Evolutionary conservation across 345 rosid species (phyloP).

Genomic region (Melaleuca quinquenervia): DNA sequence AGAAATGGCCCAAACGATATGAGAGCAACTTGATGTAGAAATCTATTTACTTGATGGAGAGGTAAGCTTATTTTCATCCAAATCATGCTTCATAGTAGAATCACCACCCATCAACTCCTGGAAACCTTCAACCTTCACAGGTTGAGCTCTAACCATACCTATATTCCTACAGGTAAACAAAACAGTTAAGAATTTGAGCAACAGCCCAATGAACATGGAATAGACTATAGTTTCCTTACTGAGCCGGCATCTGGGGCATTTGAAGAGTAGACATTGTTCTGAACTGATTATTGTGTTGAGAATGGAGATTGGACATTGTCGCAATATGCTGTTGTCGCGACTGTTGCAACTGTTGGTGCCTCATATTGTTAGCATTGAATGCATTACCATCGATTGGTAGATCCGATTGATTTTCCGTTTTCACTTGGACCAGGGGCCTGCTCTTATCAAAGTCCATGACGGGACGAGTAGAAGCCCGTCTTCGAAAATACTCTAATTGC

Average conservation of each 20-base stretch:
- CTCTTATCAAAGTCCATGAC: slow-evolving; percentile 66
- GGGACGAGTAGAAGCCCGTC: slow-evolving; percentile 52
- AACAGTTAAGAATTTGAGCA: background rate
- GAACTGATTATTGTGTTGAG: slow-evolving; percentile 58
- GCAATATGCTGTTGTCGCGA: slow-evolving; percentile 61
- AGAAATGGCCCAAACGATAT: background rate
- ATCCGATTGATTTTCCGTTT: slow-evolving; percentile 64
- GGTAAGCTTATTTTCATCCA: slow-evolving; percentile 60
- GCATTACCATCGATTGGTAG: slow-evolving; percentile 48
- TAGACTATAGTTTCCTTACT: slow-evolving; percentile 38
- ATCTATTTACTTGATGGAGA: slow-evolving; percentile 58
- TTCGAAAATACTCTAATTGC: slow-evolving; percentile 55
- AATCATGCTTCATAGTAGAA: slow-evolving; percentile 54
- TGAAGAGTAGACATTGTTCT: slow-evolving; percentile 61
- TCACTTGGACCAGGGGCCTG: slow-evolving; percentile 66
- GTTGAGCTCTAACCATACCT: slow-evolving; percentile 68
- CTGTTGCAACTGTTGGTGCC: slow-evolving; percentile 48
- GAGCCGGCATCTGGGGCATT: slow-evolving; percentile 62
- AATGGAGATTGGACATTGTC: slow-evolving; percentile 51
- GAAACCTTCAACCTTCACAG: slow-evolving; percentile 89
- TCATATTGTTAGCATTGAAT: slow-evolving; percentile 42
- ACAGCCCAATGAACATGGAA: background rate
- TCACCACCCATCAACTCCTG: slow-evolving; percentile 94
- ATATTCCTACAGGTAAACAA: slow-evolving; percentile 37
- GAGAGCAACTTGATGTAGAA: background rate